Base-by-base conservation (phyloP, 2,329 filamentous ascomycete species). In the Fusarium duplospermum region DNA sequence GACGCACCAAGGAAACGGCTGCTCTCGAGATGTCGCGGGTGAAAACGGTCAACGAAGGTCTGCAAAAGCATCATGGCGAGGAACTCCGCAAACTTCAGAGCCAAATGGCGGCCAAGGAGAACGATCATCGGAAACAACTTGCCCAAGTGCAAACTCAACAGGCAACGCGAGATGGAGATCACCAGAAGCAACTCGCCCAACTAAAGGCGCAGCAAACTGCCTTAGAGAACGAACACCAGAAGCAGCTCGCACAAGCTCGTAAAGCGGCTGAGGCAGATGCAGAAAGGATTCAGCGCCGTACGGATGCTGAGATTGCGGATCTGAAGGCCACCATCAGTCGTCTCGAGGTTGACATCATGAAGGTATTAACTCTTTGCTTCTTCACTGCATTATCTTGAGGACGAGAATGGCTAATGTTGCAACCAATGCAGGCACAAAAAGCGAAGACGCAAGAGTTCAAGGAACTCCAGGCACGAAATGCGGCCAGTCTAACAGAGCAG, bases 31-130 rank as follows among this genome's bases (percentile, higher is more conserved):
- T 79, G 74, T 61, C 79, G 78, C 67, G 67, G 42, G 86, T 93
- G 58, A 92, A 91, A 72, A 89, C 87, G 38, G 87, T 92, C 73
- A 94, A 94, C 65, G 92, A 96, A 59, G 89, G 89, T 9, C 84
- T 95, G 20, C 93, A 94, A 75, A 87, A 87, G 56, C 89, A 91
- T 36, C 93, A 96, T 77, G 90, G 93, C 62, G 88, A 90, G 40
- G 92, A 94, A 65, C 74, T 92, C 8, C 86, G 80, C n/a, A 77
- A 80, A 60, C 68, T 83, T 20, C 78, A 82, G 42, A 76, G 70
- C 13, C 82, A 84, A 63, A 42, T 77, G 18, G 76, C 74, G 8
- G 71, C 76, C 11, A 77, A 78, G 42, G 72, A 82, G 81, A 76
- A 76, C 10, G 78, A 80, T 36, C 77, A 80, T 56, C 78, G 81